Conservation (phyloP, 768 basidiomycete species). For the Russula abietina region DNA sequence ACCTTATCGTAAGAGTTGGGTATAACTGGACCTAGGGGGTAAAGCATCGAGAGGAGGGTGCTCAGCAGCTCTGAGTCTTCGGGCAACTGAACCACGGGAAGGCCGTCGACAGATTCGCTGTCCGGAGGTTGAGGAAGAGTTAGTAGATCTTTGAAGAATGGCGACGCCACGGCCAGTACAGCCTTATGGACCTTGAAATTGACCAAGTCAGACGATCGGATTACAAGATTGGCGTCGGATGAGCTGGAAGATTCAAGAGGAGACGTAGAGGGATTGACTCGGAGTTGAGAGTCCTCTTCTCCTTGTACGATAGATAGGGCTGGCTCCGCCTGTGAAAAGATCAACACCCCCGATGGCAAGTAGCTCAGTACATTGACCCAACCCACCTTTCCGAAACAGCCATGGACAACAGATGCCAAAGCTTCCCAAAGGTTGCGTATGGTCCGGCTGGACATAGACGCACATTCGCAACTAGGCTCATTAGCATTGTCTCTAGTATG, state of each 20-base stretch:
- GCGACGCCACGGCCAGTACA: too few species aligned
- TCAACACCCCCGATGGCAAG: too few species aligned
- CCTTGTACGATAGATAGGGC: background rate
- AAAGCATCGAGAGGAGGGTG: conserved; percentile 12
- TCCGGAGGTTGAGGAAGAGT: conserved; percentile 9
- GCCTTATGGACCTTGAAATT: too few species aligned
- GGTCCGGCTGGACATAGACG: background rate
- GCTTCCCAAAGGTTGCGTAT: too few species aligned
- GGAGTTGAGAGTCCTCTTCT: background rate
- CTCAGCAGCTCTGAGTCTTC: conserved; percentile 5
- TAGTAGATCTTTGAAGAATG: too few species aligned
- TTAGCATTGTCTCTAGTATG: background rate
- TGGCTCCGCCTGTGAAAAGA: too few species aligned
- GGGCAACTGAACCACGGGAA: conserved; percentile 1
- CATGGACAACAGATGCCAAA: background rate
- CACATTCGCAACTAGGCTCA: background rate
- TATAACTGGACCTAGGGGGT: conserved; percentile 2
- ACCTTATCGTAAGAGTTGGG: background rate
- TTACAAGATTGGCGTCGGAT: too few species aligned
- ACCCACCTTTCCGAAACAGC: background rate
- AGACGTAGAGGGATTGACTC: background rate
- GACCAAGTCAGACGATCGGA: too few species aligned
- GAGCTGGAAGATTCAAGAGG: background rate
- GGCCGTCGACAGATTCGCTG: background rate
- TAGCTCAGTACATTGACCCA: too few species aligned